These are phyloP conservation scores for Cyclotella baltica DNA, from an alignment of 108 stramenopile species.

Conservation along the genomic window DNA sequence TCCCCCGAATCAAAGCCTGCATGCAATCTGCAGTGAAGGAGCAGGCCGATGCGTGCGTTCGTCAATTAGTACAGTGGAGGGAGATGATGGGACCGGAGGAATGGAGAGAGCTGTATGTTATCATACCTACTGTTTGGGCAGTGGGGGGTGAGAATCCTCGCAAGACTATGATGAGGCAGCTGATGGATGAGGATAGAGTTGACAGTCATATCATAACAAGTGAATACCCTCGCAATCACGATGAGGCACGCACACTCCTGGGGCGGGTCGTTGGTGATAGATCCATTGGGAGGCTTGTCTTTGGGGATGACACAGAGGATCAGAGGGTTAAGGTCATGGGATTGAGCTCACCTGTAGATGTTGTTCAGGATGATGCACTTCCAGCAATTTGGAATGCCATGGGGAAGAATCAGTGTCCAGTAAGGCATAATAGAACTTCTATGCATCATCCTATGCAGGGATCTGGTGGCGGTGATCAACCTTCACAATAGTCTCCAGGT, in stretches of 20 bases:
- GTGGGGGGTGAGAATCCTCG: conserved; percentile 14
- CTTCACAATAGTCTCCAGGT: too few species aligned
- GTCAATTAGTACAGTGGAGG: conserved; percentile 22
- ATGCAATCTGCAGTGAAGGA: conserved; percentile 4
- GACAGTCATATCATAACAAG: conserved; percentile 23
- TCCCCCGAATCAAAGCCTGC: conserved; percentile 24
- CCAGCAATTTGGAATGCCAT: conserved; percentile 16
- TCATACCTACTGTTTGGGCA: conserved; percentile 31
- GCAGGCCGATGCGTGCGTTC: conserved; percentile 16
- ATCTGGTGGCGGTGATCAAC: too few species aligned
- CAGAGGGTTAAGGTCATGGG: conserved; percentile 10
- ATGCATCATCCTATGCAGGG: too few species aligned
- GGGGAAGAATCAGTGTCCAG: neutral
- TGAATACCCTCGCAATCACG: conserved; percentile 18
- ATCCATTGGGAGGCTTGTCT: conserved; percentile 19
- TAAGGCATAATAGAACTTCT: too few species aligned
- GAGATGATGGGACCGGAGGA: neutral
- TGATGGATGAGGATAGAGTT: conserved; percentile 10
- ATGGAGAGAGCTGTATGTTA: conserved; percentile 29
- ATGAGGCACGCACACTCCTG: conserved; percentile 14
- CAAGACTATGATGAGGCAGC: conserved; percentile 8
- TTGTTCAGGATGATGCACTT: conserved; percentile 16
- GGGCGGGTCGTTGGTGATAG: conserved; percentile 31
- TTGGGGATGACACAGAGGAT: conserved; percentile 5
- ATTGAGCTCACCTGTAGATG: conserved; percentile 2